Evolutionary conservation across 2,329 filamentous ascomycete genomes (phyloP).

Genomic region (Harringtonia aguacate): DNA sequence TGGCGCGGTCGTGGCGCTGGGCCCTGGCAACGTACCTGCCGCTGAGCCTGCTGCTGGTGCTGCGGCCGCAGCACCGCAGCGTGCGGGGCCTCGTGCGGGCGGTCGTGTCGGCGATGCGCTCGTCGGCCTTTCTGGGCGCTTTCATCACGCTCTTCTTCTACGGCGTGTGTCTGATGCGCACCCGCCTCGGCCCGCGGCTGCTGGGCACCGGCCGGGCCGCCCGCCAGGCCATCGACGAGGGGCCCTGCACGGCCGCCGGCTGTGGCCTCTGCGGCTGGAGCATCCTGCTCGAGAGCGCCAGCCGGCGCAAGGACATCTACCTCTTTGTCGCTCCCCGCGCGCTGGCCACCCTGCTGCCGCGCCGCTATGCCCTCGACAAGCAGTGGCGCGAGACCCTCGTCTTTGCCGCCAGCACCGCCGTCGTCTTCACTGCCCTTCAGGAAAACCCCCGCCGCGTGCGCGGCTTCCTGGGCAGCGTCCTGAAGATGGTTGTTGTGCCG

Average conservation of each 20-base stretch:
- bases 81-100: constrained; percentile 29
- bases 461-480: constrained; percentile 55
- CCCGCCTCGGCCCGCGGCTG: constrained; percentile 58
- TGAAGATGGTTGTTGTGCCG: constrained; percentile 35
- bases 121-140: constrained; percentile 64
- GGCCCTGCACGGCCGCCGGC: constrained; percentile 59
- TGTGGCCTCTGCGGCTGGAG: constrained; percentile 75
- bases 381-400: constrained; percentile 56
- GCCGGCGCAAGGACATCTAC: constrained; percentile 61
- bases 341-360: constrained; percentile 61
- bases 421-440: constrained; percentile 56
- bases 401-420: constrained; percentile 57
- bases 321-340: constrained; percentile 75
- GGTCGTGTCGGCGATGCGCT: constrained; percentile 48
- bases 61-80: constrained; percentile 37
- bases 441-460: constrained; percentile 55
- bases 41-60: constrained; percentile 55
- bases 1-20: constrained; percentile 60
- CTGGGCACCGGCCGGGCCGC: constrained; percentile 40
- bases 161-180: constrained; percentile 68
- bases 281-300: constrained; percentile 58
- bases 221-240: constrained; percentile 45
- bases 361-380: constrained; percentile 51
- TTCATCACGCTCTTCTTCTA: constrained; percentile 81
- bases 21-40: constrained; percentile 69